Conservation (phyloP, 129 eudicot species). For the Artemisia annua region DNA sequence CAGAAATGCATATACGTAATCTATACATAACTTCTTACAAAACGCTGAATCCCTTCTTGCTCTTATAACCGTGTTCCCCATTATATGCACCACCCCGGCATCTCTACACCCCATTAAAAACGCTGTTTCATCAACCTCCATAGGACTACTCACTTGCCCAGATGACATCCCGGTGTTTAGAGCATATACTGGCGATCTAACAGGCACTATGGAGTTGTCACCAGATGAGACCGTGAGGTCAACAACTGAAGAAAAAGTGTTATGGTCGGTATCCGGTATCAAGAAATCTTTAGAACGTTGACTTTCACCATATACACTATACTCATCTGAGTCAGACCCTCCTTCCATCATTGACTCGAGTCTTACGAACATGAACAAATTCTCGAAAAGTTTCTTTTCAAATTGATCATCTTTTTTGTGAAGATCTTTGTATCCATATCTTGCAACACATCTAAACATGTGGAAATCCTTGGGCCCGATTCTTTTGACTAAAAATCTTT, state of each 20-base stretch:
- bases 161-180: constrained; percentile 38
- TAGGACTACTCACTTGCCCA: constrained; percentile 58
- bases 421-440: constrained; percentile 92
- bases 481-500: constrained; percentile 76
- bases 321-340: constrained; percentile 83
- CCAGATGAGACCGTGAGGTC: constrained; percentile 61
- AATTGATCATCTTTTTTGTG: constrained; percentile 89
- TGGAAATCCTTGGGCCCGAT: constrained; percentile 89
- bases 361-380: constrained; percentile 66
- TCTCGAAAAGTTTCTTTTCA: constrained; percentile 77
- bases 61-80: constrained; percentile 80
- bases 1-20: constrained; percentile 80
- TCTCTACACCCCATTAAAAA: constrained; percentile 68
- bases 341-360: constrained; percentile 99
- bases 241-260: constrained; percentile 35
- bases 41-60: constrained; percentile 73
- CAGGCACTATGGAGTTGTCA: constrained; percentile 69
- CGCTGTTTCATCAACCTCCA: constrained; percentile 72
- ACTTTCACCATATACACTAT: constrained; percentile 67
- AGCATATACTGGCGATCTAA: constrained; percentile 37
- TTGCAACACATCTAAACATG: constrained; percentile 93
- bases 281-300: constrained; percentile 46
- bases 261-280: constrained; percentile 30
- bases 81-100: constrained; percentile 92
- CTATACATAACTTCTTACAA: constrained; percentile 63